Base-by-base conservation (phyloP, 306 rosid species). In the Casuarina cunninghamiana region DNA sequence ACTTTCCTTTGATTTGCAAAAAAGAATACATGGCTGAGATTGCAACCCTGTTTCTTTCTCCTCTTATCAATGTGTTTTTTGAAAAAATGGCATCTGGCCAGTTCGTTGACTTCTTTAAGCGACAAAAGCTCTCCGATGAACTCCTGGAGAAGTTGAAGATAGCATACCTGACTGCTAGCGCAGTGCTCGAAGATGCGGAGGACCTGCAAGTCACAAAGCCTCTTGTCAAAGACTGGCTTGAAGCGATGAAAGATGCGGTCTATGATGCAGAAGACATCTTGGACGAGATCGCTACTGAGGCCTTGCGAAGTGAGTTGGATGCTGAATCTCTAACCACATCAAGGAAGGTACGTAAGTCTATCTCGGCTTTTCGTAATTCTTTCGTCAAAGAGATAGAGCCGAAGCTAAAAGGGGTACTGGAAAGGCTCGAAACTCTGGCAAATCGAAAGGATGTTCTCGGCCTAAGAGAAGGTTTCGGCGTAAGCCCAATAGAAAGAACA, bases 121-220 rank as follows among this genome's bases (percentile, higher is more conserved):
- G n/a, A 11, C 71, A n/a, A 46, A 78, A 70, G n/a, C 37, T 15
- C 49, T 19, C 58, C 11, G 2, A 76, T 1, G 4, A 2, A 10
- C 44, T 16, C 15, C 16, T 78, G 1, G 6, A 70, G 15, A 70
- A 71, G 62, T 5, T 78, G 21, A 19, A 71, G 26, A 58, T 41
- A 4, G 3, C 6, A 16, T 43, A 51, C 26, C 1, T 1, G 41
- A 46, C 60, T 1, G 60, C 15, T 5, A 35, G 39, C 38, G 3
- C 0, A 16, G 38, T 78, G 35, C 43, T 57, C 2, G 54, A 46
- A 10, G 81, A 70, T 5, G 76, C 81, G 1, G 81, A 70, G 10
- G 71, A 55, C 3, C 70, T 26, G 69, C 71, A 69, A 10, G 1
- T 78, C 1, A 42, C 1, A 5, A 1, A 70, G 21, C 44, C 6